phyloP scores from a whole-genome alignment of 257 asterid genomes.

The Prunella vulgaris region DNA sequence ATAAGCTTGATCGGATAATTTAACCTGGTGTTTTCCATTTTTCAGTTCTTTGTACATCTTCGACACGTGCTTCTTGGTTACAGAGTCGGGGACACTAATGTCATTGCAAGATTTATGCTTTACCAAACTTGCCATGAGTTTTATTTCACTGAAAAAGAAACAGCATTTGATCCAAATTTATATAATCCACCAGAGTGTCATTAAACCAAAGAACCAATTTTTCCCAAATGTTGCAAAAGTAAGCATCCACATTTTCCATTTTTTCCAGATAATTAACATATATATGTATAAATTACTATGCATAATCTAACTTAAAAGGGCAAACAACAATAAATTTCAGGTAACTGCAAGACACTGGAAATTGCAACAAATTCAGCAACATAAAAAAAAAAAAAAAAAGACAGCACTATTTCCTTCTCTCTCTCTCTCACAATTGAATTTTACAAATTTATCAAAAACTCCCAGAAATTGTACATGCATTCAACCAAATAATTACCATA shows the following conservation, averaged over 20 bases:
- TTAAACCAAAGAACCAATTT: neutral
- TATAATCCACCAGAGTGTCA: neutral
- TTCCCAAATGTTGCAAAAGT: conserved; percentile 4
- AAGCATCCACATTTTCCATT: neutral
- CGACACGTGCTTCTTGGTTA: conserved; percentile 29
- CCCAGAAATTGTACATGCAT: conserved; percentile 9
- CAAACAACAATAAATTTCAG: neutral
- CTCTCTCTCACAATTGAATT: neutral
- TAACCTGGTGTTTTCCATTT: conserved; percentile 52
- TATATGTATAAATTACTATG: neutral
- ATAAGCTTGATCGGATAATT: conserved; percentile 46
- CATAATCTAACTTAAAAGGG: neutral
- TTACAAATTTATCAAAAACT: neutral
- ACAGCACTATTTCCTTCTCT: neutral
- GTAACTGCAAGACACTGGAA: neutral
- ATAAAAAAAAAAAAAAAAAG: neutral
- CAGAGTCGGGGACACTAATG: conserved; percentile 33
- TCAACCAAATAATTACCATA: neutral
- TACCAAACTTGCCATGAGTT: conserved; percentile 34
- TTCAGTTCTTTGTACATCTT: conserved; percentile 40
- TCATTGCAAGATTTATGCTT: conserved; percentile 34
- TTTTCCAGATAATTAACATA: neutral
- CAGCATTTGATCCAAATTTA: neutral
- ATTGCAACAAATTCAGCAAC: neutral
- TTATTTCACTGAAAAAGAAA: conserved; percentile 21